These are phyloP conservation scores for Suillus bovinus DNA, from an alignment of 768 basidiomycete species.

Conservation along the genomic window DNA sequence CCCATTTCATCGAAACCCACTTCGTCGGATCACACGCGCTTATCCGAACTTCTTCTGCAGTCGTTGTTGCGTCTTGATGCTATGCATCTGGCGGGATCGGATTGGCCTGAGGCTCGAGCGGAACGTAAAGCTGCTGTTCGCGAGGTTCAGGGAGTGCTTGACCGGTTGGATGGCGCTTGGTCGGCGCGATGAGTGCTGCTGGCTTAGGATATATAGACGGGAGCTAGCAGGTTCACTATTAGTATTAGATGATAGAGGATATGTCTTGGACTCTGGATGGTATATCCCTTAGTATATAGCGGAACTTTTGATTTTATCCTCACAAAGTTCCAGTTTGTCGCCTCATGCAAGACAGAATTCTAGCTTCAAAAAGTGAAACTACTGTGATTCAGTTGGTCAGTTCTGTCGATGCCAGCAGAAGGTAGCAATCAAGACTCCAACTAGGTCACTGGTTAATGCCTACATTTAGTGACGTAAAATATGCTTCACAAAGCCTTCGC, in stretches of 20 bases:
- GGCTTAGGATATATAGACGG: background rate
- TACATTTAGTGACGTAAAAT: no score
- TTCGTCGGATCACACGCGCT: constrained; percentile 47
- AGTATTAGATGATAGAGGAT: constrained; percentile 5
- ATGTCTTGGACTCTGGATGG: background rate
- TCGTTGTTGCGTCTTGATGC: constrained; percentile 86
- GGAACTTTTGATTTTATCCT: background rate
- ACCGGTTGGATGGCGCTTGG: constrained; percentile 78
- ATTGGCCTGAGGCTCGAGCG: constrained; percentile 77
- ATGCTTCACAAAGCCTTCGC: no score
- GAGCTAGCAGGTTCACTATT: background rate
- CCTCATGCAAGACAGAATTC: background rate
- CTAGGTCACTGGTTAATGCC: no score
- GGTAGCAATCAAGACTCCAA: no score
- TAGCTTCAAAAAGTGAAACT: no score
- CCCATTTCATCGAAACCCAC: constrained; percentile 14
- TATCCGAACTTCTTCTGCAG: constrained; percentile 85
- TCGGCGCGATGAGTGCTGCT: constrained; percentile 23
- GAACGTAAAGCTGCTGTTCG: constrained; percentile 86
- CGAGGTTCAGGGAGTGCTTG: constrained; percentile 81
- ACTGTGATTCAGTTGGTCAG: no score
- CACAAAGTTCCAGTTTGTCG: background rate
- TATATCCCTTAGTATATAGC: background rate
- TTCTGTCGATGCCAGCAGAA: no score
- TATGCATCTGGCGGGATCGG: constrained; percentile 60